A percentile compares a stretch with the other conserved stretches of the same genome.
phyloP scores from a whole-genome alignment of 2,329 filamentous ascomycete species.

The Calonectria henricotiae region DNA sequence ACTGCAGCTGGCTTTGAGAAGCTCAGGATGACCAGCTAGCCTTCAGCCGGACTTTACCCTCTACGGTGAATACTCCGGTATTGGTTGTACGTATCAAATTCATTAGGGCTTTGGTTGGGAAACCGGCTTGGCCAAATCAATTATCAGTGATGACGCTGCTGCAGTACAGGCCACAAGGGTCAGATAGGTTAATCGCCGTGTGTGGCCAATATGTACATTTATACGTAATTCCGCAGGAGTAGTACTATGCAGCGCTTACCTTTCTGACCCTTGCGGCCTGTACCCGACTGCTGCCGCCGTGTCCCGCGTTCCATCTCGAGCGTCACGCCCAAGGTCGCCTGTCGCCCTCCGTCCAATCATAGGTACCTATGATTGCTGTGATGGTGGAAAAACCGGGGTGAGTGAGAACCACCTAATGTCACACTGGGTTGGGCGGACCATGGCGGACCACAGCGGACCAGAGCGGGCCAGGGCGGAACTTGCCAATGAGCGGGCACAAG shows the following conservation, averaged over 20 bases:
- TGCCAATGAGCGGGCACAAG: not conserved
- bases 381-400: conserved; percentile 39
- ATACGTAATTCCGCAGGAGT: too few species aligned
- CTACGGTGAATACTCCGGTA: not conserved
- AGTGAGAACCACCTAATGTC: conserved; percentile 40
- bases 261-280: too few species aligned
- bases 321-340: conserved; percentile 35
- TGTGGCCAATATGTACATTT: too few species aligned
- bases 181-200: too few species aligned
- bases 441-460: conserved; percentile 34
- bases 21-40: not conserved
- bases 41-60: not conserved
- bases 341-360: conserved; percentile 43
- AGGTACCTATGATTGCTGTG: conserved; percentile 21
- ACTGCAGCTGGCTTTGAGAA: not conserved
- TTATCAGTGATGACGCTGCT: not conserved
- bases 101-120: not conserved
- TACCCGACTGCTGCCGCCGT: not conserved
- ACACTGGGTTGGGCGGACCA: conserved; percentile 36
- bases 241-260: too few species aligned
- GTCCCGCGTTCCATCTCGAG: not conserved
- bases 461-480: conserved; percentile 25
- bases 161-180: too few species aligned
- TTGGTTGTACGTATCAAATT: not conserved
- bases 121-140: not conserved